Base-by-base conservation (phyloP, 805 yeast genomes). In the Schwanniomyces vanrijiae region DNA sequence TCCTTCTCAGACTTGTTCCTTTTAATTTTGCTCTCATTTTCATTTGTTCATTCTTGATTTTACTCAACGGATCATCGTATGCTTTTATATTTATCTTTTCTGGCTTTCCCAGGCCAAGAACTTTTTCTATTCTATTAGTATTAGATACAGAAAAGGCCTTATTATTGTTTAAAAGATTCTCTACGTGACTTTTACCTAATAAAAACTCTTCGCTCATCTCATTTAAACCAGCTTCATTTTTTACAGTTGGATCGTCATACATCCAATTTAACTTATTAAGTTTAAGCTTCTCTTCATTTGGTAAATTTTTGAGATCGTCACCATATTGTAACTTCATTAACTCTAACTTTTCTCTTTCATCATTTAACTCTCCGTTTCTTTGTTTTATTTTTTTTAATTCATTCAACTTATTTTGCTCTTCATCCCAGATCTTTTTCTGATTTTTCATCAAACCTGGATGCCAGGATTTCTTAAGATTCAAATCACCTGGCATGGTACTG, bases 381-480 rank as follows among this genome's bases (percentile, higher is more conserved):
- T 84, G 84, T 49, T 81, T 76, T 28, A 84, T 81, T 58, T 79
- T 78, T 54, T 79, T 78, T 41, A 84, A 78, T 57, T 88, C 95
- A n/a, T 78, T 78, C 5, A 89, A 68, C 7, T 86, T 83, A 35
- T 84, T 84, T 60, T 88, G 90, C 59, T 94, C 97, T 45, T 73
- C 76, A 53, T 82, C 76, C 92, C 96, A 86, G 29, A 92, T 91
- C 58, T 84, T 87, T 54, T 84, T 84, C 66, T 85, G 90, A 73
- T 92, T 92, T 62, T 86, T 88, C 61, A 88, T 72, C 43, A 89
- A 74, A 40, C 86, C 91, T 2, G 99, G 97, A 65, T 92, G 90
- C 99, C 98, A 92, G 51, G 98, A 92, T 64, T 92, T 92, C 69
- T 92, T 87, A 46, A 91, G 66, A 62, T 92, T 92, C 52, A 92